Percentiles rank a stretch among this genome's conserved stretches.
These are phyloP conservation scores for Cystobasidium sp. DNA, from an alignment of 1,284 basidiomycete species.

Conservation along the genomic window DNA sequence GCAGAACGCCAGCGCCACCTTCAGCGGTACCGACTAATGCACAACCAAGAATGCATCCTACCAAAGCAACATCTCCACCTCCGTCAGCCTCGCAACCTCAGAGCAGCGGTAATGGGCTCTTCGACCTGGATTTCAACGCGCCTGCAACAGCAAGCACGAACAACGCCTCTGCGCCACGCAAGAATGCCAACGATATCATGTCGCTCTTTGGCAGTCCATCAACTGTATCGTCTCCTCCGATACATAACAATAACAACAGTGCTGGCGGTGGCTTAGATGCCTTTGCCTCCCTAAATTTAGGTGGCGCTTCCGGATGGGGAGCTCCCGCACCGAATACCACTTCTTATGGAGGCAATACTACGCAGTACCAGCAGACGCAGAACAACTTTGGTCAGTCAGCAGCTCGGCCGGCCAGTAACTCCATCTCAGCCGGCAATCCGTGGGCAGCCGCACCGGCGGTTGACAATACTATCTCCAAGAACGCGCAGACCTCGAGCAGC, in stretches of 20 bases:
- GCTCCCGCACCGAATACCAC: neutral
- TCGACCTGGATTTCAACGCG: slow-evolving; percentile 81
- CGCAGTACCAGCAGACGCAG: neutral
- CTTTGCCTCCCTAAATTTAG: slow-evolving; percentile 38
- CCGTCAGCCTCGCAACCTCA: slow-evolving; percentile 53
- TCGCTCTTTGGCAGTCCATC: slow-evolving; percentile 66
- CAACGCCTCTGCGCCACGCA: slow-evolving; percentile 61
- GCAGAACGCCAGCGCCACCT: slow-evolving; percentile 47
- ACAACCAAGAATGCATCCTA: slow-evolving; percentile 43
- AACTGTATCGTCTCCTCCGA: slow-evolving; percentile 7
- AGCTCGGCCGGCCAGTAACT: slow-evolving; percentile 31
- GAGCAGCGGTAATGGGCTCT: slow-evolving; percentile 67
- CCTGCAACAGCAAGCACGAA: slow-evolving; percentile 58
- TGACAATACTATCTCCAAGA: neutral
- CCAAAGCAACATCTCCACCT: slow-evolving; percentile 49
- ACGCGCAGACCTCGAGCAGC: slow-evolving; percentile 5
- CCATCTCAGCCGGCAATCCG: slow-evolving; percentile 39
- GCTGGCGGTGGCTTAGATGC: slow-evolving; percentile 20
- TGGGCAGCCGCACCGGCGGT: slow-evolving; percentile 19
- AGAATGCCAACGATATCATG: slow-evolving; percentile 83
- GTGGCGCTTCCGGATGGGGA: slow-evolving; percentile 18
- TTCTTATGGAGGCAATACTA: neutral
- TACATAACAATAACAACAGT: neutral
- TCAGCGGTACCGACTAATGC: neutral
- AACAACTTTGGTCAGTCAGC: neutral